phyloP scores from a whole-genome alignment of 257 asterid genomes.

The Handroanthus guayacan region DNA sequence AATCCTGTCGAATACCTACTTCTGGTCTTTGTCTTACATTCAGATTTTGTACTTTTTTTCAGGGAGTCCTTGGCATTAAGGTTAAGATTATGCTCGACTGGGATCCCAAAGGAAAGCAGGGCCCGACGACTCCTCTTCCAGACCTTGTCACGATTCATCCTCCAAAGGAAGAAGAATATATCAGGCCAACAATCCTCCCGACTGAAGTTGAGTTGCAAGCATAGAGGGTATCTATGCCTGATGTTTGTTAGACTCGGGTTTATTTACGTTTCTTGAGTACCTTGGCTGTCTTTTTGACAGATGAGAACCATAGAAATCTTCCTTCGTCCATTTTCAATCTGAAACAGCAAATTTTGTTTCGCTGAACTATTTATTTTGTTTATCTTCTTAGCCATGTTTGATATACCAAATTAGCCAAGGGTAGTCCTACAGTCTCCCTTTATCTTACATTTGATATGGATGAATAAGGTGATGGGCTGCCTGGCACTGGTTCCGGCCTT shows the following conservation, averaged over 20 bases:
- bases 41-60: conserved; percentile 1
- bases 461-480: too few relatives aligned
- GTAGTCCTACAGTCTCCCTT: too few relatives aligned
- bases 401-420: not conserved
- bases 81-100: conserved; percentile 22
- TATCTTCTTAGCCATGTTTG: not conserved
- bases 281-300: conserved; percentile 17
- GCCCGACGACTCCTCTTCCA: conserved; percentile 63
- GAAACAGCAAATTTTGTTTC: conserved; percentile 7
- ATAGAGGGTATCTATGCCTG: conserved; percentile 6
- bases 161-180: conserved; percentile 63
- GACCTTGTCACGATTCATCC: conserved; percentile 70
- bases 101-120: conserved; percentile 71
- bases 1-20: too few relatives aligned
- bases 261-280: conserved; percentile 1
- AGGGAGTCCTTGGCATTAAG: conserved; percentile 41
- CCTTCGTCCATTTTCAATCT: not conserved
- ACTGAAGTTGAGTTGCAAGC: conserved; percentile 47
- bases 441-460: too few relatives aligned
- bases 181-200: conserved; percentile 34
- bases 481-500: too few relatives aligned
- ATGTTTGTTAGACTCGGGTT: not conserved
- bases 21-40: not conserved
- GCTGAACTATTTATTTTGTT: conserved; percentile 14
- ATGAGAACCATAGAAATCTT: conserved; percentile 10